Base-by-base conservation (phyloP, 805 yeast species). In the Starmerella scarabaei region DNA sequence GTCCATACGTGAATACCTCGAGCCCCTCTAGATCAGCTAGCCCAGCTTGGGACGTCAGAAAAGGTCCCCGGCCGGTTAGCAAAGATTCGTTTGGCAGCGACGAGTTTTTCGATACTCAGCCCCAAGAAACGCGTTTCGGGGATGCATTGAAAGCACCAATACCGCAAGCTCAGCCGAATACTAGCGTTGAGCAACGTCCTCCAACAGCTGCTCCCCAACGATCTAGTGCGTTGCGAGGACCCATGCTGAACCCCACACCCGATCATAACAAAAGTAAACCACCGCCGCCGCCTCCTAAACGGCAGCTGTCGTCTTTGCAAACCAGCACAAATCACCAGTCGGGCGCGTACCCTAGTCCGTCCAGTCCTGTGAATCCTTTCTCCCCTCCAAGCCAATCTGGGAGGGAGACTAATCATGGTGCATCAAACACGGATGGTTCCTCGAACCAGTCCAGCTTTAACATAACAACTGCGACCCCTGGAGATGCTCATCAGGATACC, bases 1-100 rank as follows among this genome's bases (percentile, higher is more conserved):
- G 47, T 28, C 53, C 53, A 14, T 49, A 49, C 35, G 36, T 43
- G 24, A 46, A 43, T 16, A 40, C 44, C n/a, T 24, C 32, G 4
- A 31, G 32, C 28, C 31, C 34, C 20, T 19, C 12, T 4, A 17
- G n/a, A 4, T 18, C 32, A 4, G 24, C 21, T 12, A 24, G 30
- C 30, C 21, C 36, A 5, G 23, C 30, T 4, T 21, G 34, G 16
- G 19, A 9, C 35, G n/a, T 15, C 33, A 12, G 18, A n/a, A 5
- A 23, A 15, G 37, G 16, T 5, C 18, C 18, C 17, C 14, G 38
- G 8, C 40, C 43, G 7, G 2, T 8, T 3, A 36, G 40, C 30
- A 33, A 18, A 20, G 35, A 27, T 30, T 44, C 48, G 9, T 24
- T n/a, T 8, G 23, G 31, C 19, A 45, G 49, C 30, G 49, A 48